Evolutionary conservation across 148 eudicot species (phyloP).

Genomic region (Diospyros kaki): DNA sequence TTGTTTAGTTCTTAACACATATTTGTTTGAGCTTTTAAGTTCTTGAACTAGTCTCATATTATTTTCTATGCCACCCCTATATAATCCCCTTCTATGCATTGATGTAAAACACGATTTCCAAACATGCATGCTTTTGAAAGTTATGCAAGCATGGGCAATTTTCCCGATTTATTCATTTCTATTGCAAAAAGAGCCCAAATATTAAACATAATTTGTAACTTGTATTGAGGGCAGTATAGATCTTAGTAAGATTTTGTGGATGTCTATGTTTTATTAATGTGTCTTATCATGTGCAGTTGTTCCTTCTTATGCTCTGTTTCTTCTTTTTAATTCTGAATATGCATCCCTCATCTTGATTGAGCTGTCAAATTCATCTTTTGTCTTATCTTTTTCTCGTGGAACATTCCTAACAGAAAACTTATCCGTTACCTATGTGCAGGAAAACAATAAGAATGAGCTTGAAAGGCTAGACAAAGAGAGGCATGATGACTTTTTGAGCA

Average conservation of each 20-base stretch:
- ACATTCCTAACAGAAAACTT: too few relatives aligned
- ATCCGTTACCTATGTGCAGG: slow-evolving; percentile 34
- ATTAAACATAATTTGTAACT: not conserved
- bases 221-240: too few relatives aligned
- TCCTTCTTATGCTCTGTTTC: too few relatives aligned
- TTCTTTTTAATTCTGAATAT: too few relatives aligned
- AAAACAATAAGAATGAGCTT: slow-evolving; percentile 83
- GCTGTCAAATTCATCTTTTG: too few relatives aligned
- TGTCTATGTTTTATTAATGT: too few relatives aligned
- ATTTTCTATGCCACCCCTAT: not conserved
- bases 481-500: slow-evolving; percentile 73
- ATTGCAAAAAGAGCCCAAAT: not conserved
- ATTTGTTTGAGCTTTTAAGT: not conserved
- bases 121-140: not conserved
- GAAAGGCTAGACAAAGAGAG: slow-evolving; percentile 79
- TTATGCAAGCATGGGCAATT: not conserved
- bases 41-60: not conserved
- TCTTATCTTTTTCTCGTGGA: too few relatives aligned
- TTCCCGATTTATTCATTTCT: not conserved
- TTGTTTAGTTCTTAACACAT: not conserved
- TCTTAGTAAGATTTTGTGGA: too few relatives aligned
- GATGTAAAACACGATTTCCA: not conserved
- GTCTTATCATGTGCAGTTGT: too few relatives aligned
- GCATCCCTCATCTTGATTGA: too few relatives aligned
- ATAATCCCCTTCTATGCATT: not conserved